These are phyloP conservation scores for Leishmania braziliensis DNA, from an alignment of 208 protist genomes.

Conservation along the genomic window DNA sequence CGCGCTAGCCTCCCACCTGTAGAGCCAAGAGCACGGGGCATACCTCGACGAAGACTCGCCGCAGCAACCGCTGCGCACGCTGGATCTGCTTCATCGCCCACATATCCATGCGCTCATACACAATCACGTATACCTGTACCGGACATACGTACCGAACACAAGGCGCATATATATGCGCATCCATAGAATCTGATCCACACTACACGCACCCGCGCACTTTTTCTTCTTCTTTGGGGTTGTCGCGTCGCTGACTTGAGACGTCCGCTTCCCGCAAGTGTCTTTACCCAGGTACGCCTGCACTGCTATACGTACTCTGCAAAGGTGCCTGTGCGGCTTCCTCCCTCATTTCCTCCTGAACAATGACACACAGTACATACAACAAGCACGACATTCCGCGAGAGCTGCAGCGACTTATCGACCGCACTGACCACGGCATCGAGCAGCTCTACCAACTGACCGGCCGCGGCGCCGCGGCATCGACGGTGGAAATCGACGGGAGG, in stretches of 20 bases:
- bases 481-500: not conserved
- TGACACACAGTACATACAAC: slow-evolving; percentile 24
- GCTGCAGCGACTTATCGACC: slow-evolving; percentile 54
- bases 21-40: not conserved
- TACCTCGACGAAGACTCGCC: not conserved
- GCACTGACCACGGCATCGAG: slow-evolving; percentile 69
- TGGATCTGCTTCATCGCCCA: not conserved
- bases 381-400: slow-evolving; percentile 33
- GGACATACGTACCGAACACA: not conserved
- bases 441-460: slow-evolving; percentile 58
- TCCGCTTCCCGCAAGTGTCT: not conserved
- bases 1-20: not conserved
- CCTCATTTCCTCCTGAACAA: not conserved
- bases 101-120: not conserved
- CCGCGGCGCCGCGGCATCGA: not conserved
- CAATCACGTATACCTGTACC: not conserved
- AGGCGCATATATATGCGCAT: not conserved
- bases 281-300: not conserved
- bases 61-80: not conserved
- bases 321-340: not conserved
- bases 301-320: not conserved
- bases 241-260: not conserved
- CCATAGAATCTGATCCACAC: not conserved
- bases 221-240: not conserved
- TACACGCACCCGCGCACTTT: not conserved